Evolutionary conservation across 371 early-diverging fungal species (phyloP).

Genomic region (Cokeromyces recurvatus): DNA sequence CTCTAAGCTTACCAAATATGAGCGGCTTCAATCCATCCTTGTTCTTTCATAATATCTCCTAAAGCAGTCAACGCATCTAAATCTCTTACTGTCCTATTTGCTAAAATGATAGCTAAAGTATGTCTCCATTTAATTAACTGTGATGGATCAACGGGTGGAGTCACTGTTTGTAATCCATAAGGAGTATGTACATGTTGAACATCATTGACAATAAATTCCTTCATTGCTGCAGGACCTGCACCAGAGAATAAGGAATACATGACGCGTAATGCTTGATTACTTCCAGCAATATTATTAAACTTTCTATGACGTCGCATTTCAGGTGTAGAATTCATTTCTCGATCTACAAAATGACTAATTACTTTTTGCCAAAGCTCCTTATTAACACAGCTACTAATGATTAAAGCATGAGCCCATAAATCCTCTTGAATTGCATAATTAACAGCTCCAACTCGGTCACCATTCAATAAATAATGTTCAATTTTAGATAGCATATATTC

Average conservation of each 20-base stretch:
- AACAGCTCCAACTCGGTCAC: conserved; percentile 76
- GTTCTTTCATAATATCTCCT: conserved; percentile 69
- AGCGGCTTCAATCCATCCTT: conserved; percentile 66
- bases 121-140: conserved; percentile 65
- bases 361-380: conserved; percentile 82
- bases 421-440: conserved; percentile 63
- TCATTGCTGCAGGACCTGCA: conserved; percentile 48
- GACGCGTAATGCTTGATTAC: conserved; percentile 64
- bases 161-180: conserved; percentile 20
- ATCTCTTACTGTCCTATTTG: conserved; percentile 82
- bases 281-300: conserved; percentile 34
- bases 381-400: conserved; percentile 83
- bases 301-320: conserved; percentile 21
- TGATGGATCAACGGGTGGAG: conserved; percentile 16
- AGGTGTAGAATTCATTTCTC: conserved; percentile 44
- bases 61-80: conserved; percentile 64
- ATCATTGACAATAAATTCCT: conserved; percentile 25
- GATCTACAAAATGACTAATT: conserved; percentile 62
- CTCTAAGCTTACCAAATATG: conserved; percentile 88
- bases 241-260: conserved; percentile 76
- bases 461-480: conserved; percentile 62
- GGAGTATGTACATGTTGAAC: conserved; percentile 25
- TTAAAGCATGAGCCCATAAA: conserved; percentile 88
- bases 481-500: conserved; percentile 47
- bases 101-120: conserved; percentile 69